Evolutionary conservation across 345 rosid genomes (phyloP), one percentile per base, ranked within the genome.

Genomic region (Kandelia obovata): DNA sequence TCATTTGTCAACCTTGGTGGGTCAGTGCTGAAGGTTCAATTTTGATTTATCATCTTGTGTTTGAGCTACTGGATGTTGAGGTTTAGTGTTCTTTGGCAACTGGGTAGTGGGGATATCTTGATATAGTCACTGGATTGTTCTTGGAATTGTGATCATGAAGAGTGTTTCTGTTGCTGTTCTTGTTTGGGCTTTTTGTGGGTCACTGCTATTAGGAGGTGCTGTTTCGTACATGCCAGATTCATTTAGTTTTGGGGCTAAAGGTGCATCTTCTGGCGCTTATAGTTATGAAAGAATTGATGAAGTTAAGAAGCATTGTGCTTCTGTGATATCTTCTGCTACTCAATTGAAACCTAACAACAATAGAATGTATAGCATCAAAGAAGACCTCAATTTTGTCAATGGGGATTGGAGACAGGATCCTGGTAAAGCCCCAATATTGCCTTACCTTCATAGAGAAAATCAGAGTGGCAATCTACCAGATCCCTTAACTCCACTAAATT

Each of bases 321-420:
- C 72, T 66, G 81, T 85, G 51, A 71, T 88, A 16, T 81, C 87
- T 69, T 87, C 93, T 65, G 90, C 96, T 77, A 69, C 86, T 61
- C 84, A 85, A 10, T 58, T 90, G 64, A 86, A 65, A 25, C 64
- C 80, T 25, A 86, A 76, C 0, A 76, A 75, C 47, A 64, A 64
- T 70, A 76, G 77, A 58, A 57, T 79, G 57, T 80, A 74, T 78
- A 59, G 78, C 5, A 79, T 87, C 60, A 86, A 74, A 76, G 86
- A 83, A 35, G 84, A 70, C 20, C 75, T 88, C 51, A 37, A 26
- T 66, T 84, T 92, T 35, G 71, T 68, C 31, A 72, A 86, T 80
- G 96, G 98, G 60, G 93, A 90, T 78, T 92, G 98, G 98, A 46
- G 28, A 17, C 92, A 92, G 76, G 88, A 79, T 30, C 51, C 57